Evolutionary conservation across 169 alveolate species (phyloP), one percentile per base, ranked within the genome.

Genomic region (Plasmodium knowlesi): DNA sequence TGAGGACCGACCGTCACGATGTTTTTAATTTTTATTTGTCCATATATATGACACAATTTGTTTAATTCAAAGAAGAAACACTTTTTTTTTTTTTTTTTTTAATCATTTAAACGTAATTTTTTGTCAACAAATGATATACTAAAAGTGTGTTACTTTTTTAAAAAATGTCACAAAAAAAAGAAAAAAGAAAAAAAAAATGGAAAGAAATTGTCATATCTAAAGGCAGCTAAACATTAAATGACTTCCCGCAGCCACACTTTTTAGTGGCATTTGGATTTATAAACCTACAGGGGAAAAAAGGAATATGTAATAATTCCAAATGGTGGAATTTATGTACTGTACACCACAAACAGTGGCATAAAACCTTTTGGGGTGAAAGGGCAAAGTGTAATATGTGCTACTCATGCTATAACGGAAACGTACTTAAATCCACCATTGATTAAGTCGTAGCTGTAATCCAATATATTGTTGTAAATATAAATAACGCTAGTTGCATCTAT

Each of bases 241-340:
- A 90, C 82, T 90, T 90, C 50, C 95, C 95, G 37, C 95, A 90
- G 10, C 95, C 95, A 39, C 95, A 90, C 32, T 90, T 90, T 90
- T 90, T 90, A 32, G 92, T 90, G 73, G 95, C 95, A 82, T 90
- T 90, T 70, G 95, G 95, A 57, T 90, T 90, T 39, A 90, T 90
- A 90, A 90, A 90, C 81, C 95, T 90, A 78, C 28, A 78, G 73
- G 34, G 78, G 46, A 79, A 72, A 22, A 85, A 46, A 57, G n/a
- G 61, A 3, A 34, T 16, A 83, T 6, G 72, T 46, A 61, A 61
- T 83, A 46, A 25, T 25, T 61, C 30, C 74, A 61, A 61, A 61
- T 14, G 22, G 74, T 8, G 74, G 34, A 3, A 39, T 54, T 54
- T 82, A 82, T 82, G 22, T 14, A 82, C 67, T 32, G 61, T 53